These are phyloP conservation scores for Luffa aegyptiaca DNA, from an alignment of 306 rosid species.

Conservation along the genomic window DNA sequence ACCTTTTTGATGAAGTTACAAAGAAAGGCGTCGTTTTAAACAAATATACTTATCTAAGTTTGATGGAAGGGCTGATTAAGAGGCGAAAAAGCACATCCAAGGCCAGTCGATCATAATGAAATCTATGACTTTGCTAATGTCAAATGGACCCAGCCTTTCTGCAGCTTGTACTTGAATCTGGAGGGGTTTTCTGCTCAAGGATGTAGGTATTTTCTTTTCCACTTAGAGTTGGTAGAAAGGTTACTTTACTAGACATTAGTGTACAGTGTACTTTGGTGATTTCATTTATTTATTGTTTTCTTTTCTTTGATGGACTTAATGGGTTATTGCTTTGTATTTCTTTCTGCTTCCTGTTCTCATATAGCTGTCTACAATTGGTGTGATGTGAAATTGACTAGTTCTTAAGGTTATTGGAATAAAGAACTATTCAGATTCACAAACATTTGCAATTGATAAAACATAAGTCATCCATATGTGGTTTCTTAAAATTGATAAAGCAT, in stretches of 20 bases:
- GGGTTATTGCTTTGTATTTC: not conserved
- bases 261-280: not conserved
- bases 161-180: not conserved
- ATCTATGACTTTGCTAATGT: not conserved
- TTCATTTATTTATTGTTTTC: not conserved
- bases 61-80: constrained; percentile 72
- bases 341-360: not conserved
- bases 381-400: not conserved
- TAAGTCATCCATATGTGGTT: not conserved
- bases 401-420: not conserved
- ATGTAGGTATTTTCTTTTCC: not conserved
- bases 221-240: not conserved
- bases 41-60: constrained; percentile 40
- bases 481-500: not conserved
- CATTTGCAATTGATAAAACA: not conserved
- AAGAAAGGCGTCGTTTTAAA: constrained; percentile 41
- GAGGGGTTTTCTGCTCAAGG: not conserved
- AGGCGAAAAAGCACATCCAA: constrained; percentile 58
- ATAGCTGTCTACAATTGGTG: not conserved
- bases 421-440: not conserved
- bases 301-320: not conserved
- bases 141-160: not conserved
- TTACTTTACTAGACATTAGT: not conserved
- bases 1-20: constrained; percentile 41
- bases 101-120: constrained; percentile 16